Evolutionary conservation across 2,329 filamentous ascomycete species (phyloP), one percentile per base, ranked within the genome.

Genomic region (Diaporthe eres): DNA sequence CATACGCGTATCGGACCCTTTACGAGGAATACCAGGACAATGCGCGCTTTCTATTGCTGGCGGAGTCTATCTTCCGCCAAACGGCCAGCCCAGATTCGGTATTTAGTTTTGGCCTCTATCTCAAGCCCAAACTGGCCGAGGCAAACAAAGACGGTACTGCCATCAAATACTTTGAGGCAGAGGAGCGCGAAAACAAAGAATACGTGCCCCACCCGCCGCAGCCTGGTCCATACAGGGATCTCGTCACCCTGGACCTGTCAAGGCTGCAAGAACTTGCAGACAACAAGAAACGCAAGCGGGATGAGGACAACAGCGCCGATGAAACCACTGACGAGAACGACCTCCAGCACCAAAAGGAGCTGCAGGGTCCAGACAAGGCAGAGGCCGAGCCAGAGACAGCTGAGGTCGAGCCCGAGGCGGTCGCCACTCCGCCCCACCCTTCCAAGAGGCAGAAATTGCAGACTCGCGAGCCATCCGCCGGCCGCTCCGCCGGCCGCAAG

Each of bases 1-100:
- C 91, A 2, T 92, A 88, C 85, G 90, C 91, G 57, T 85, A 93
- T 76, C 87, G 90, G 72, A 88, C 86, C 19, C 85, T 92, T 76
- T 92, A 91, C 81, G 90, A 92, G 78, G 90, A 92, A 80, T 87
- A 88, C 76, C 85, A 85, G 60, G 81, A 84, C 53, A 86, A 92
- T 78, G 82, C 86, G 22, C 83, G 84, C 49, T 91, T 92, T 79
- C 84, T 92, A 75, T 83, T 85, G 77, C 88, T 92, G 85, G 83
- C 92, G 61, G 88, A 91, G 81, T 87, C 89, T 76, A 86, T 92
- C 60, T 92, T 88, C 81, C 85, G 86, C 78, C 89, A 91, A 80
- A 89, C 87, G 25, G 90, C 90, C n/a, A 88, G 89, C 77, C 80
- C 83, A 51, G 86, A 88, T 51, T 89, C 90, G 2, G 80, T 89